These are phyloP conservation scores for Schwanniomyces occidentalis DNA, from an alignment of 805 yeast species.

Conservation along the genomic window DNA sequence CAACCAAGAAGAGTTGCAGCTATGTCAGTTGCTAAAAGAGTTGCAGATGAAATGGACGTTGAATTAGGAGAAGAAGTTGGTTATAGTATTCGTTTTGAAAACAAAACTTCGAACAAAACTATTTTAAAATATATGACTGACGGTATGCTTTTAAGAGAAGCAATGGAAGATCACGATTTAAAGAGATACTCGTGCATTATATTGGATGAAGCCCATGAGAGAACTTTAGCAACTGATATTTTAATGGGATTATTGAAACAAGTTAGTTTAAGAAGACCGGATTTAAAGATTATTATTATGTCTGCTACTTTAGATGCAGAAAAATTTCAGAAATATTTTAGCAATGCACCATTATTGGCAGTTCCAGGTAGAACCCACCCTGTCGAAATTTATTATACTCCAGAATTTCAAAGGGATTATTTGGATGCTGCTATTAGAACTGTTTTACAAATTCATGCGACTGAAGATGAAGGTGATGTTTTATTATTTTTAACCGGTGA, in stretches of 20 bases:
- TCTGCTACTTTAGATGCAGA: slow-evolving; percentile 98
- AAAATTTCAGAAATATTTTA: slow-evolving; percentile 87
- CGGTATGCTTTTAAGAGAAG: slow-evolving; percentile 96
- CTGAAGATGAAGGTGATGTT: slow-evolving; percentile 92
- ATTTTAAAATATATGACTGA: slow-evolving; percentile 95
- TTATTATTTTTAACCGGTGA: slow-evolving; percentile 90
- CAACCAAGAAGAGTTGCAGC: slow-evolving; percentile 99
- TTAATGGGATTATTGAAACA: slow-evolving; percentile 92
- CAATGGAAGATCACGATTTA: slow-evolving; percentile 92
- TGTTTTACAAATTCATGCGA: slow-evolving; percentile 93
- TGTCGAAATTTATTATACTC: slow-evolving; percentile 94
- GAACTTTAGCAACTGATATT: slow-evolving; percentile 95
- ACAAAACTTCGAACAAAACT: slow-evolving; percentile 77
- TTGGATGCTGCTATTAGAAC: slow-evolving; percentile 94
- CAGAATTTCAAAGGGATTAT: slow-evolving; percentile 94
- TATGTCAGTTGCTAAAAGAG: slow-evolving; percentile 97
- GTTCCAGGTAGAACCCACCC: slow-evolving; percentile 99
- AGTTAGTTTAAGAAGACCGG: slow-evolving; percentile 76
- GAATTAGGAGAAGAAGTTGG: slow-evolving; percentile 92
- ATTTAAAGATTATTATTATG: slow-evolving; percentile 90
- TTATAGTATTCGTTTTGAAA: slow-evolving; percentile 91
- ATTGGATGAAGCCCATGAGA: slow-evolving; percentile 97
- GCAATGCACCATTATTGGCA: slow-evolving; percentile 89
- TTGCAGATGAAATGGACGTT: slow-evolving; percentile 97
- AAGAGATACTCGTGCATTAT: slow-evolving; percentile 83